Evolutionary conservation across 257 asterid genomes (phyloP).

Genomic region (Prunella vulgaris): DNA sequence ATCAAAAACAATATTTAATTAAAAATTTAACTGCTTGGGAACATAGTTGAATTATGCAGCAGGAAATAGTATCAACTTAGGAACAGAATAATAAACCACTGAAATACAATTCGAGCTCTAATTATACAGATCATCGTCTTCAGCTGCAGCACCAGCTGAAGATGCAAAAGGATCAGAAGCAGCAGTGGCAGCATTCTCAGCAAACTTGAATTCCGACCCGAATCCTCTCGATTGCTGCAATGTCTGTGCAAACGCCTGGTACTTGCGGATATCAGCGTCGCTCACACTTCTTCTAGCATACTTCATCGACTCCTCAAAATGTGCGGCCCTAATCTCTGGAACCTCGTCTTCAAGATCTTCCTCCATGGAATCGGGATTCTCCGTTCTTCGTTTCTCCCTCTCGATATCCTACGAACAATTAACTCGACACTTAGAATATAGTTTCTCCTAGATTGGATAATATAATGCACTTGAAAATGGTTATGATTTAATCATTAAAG

Average conservation of each 20-base stretch:
- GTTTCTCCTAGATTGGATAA: neutral
- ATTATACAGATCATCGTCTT: conserved; percentile 41
- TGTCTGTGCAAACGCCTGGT: conserved; percentile 55
- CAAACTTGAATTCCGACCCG: conserved; percentile 44
- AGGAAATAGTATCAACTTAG: neutral
- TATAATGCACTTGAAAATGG: neutral
- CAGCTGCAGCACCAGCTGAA: conserved; percentile 37
- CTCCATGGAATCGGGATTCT: conserved; percentile 64
- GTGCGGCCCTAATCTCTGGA: conserved; percentile 49
- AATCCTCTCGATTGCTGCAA: conserved; percentile 66
- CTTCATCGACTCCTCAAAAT: conserved; percentile 64
- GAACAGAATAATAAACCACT: neutral
- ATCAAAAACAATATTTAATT: neutral
- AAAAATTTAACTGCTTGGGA: neutral
- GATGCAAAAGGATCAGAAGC: conserved; percentile 45
- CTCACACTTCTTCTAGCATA: conserved; percentile 55
- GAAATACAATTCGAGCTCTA: neutral
- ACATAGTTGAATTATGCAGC: neutral
- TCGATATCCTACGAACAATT: conserved; percentile 36
- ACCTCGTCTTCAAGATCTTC: conserved; percentile 64
- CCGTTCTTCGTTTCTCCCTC: conserved; percentile 43
- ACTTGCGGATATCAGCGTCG: conserved; percentile 51
- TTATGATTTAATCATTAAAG: no score
- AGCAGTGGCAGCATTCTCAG: conserved; percentile 32
- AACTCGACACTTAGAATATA: neutral